Conservation (phyloP, 495 filamentous ascomycete species). For the Xylaria palmicola region DNA sequence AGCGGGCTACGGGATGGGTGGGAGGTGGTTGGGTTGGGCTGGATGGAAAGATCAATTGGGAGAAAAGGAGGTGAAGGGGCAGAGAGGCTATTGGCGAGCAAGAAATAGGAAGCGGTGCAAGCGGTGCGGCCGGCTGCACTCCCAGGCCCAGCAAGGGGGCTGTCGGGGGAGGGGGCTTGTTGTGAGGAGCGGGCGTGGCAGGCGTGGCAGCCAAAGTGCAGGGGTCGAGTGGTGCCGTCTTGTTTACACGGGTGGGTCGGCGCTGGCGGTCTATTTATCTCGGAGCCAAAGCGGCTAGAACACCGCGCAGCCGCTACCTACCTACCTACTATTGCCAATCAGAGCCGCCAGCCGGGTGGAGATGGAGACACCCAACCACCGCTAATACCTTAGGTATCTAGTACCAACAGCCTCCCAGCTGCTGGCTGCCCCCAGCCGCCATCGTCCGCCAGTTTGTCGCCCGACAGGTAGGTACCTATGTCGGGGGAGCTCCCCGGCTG, state of each 20-base stretch:
- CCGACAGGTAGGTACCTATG: no score
- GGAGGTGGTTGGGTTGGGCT: slow-evolving; percentile 30
- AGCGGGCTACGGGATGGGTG: slow-evolving; percentile 27
- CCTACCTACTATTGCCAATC: background rate
- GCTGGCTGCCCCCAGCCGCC: no score
- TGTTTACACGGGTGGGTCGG: slow-evolving; percentile 31
- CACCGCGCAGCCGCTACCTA: background rate
- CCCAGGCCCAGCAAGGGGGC: slow-evolving; percentile 1
- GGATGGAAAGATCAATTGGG: slow-evolving; percentile 30
- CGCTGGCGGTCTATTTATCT: slow-evolving; percentile 30
- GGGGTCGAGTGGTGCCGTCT: slow-evolving; percentile 24
- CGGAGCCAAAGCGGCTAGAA: slow-evolving; percentile 23
- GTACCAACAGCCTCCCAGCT: background rate
- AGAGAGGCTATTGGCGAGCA: slow-evolving; percentile 33
- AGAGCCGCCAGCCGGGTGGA: no score
- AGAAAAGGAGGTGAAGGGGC: slow-evolving; percentile 36
- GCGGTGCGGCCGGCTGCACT: slow-evolving; percentile 17
- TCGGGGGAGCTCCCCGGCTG: no score
- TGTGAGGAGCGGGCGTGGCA: slow-evolving; percentile 22
- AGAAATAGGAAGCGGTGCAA: slow-evolving; percentile 34
- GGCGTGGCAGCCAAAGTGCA: slow-evolving; percentile 25
- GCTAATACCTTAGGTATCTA: no score
- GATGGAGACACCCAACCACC: slow-evolving; percentile 2
- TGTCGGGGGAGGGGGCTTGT: slow-evolving; percentile 1
- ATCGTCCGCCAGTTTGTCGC: no score